Base-by-base conservation (phyloP, 2,329 filamentous ascomycete species). In the Penicillium occitanis region DNA sequence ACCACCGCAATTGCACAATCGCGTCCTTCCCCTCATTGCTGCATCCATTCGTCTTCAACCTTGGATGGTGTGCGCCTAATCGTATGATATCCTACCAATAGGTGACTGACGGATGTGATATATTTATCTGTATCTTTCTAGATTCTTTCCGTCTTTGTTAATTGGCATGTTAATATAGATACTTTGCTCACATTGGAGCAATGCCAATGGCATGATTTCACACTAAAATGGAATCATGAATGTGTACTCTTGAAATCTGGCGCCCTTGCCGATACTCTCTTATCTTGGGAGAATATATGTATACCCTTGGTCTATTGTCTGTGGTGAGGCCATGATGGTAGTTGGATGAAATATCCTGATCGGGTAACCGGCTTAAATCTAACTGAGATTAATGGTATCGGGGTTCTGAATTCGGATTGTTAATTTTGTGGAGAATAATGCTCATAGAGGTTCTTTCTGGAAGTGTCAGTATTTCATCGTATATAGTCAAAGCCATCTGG, bases 1-100 rank as follows among this genome's bases (percentile, higher is more conserved):
- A 40, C 65, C 61, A 44, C 60, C 62, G 44, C 37, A 69, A 77
- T 77, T 69, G 66, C 75, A 71, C 68, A 65, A 63, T 63, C 61
- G 30, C 14, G 6, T 35, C 33, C 25, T 42, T 35, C 22, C 60
- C 42, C 44, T 55, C 51, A 55, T 1, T 55, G 17, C 50, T 35
- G 17, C 51, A 11, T 35, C 28, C 8, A 35, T 35, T 19, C n/a
- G 28, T 17, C 17, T 35, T 19, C 28, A 35, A 7, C 28, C 17
- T 13, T 35, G 28, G 30, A 35, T 35, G 10, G 7, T 55, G n/a
- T 55, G 10, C 30, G n/a, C 3, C 30, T 11, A 35, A 30, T 35
- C 50, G 50, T 53, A 53, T 53, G 50, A 53, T 17, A 50, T 28
- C 28, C 46, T 28, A 14, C 46, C 46, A 50, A 50, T 50, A 14